These are phyloP conservation scores for Symbiodinium pilosum DNA, from an alignment of 73 alveolate genomes.

Conservation along the genomic window DNA sequence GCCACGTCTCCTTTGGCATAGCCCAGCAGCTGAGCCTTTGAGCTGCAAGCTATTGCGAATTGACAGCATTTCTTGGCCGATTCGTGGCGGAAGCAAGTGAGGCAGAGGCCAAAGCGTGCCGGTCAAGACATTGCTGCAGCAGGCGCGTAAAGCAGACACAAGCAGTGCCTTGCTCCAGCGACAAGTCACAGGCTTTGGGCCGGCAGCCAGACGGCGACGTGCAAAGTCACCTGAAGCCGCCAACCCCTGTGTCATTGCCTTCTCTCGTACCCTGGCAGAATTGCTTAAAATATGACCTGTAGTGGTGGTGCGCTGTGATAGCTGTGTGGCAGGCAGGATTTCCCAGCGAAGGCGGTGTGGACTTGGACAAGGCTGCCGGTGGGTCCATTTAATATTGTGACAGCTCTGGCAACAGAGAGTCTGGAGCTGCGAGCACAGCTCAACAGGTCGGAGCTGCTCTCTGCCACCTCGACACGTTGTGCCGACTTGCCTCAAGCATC, in stretches of 20 bases:
- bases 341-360: neutral
- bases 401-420: too few relatives aligned
- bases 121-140: neutral
- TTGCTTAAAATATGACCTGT: neutral
- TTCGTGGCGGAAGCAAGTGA: neutral
- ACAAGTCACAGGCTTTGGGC: neutral
- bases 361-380: neutral
- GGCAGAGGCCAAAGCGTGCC: conserved; percentile 11
- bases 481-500: conserved; percentile 8
- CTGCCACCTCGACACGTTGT: conserved; percentile 28
- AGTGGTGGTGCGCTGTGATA: neutral
- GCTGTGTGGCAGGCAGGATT: neutral
- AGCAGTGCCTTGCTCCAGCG: neutral
- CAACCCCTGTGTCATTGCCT: neutral
- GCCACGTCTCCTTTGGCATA: neutral
- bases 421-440: too few relatives aligned
- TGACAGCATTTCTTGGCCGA: neutral
- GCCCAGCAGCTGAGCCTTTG: neutral
- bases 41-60: neutral
- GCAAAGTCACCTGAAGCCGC: conserved; percentile 1
- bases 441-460: conserved; percentile 30
- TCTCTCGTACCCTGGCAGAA: neutral
- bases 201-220: neutral
- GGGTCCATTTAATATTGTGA: too few relatives aligned
- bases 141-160: neutral